Conservation (phyloP, 2,329 filamentous ascomycete genomes). For the Claviceps sorghi region DNA sequence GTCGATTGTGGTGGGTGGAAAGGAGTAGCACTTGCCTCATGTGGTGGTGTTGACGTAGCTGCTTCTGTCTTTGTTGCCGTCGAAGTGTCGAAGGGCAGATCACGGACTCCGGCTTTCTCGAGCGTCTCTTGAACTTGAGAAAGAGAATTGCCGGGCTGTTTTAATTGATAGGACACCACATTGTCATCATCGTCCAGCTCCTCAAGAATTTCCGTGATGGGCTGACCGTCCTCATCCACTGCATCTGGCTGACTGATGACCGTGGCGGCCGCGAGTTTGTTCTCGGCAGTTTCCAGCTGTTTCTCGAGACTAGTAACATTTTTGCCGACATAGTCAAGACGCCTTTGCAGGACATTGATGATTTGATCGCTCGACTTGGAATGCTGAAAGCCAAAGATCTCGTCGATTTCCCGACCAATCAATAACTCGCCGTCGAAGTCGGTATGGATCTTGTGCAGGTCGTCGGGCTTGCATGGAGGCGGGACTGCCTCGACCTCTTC, state of each 20-base stretch:
- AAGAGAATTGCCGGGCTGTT: conserved; percentile 52
- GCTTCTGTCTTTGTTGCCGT: conserved; percentile 2
- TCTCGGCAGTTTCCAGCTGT: conserved; percentile 53
- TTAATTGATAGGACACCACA: conserved; percentile 53
- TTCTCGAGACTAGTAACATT: conserved; percentile 65
- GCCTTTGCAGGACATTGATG: conserved; percentile 47
- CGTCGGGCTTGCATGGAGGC: conserved; percentile 27
- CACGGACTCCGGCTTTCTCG: conserved; percentile 58
- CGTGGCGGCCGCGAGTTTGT: conserved; percentile 51
- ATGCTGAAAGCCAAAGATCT: conserved; percentile 24
- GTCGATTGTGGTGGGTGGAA: neutral
- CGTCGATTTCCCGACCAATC: conserved; percentile 39
- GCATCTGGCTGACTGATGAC: conserved; percentile 45
- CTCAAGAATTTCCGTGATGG: conserved; percentile 83
- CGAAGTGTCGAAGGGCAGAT: conserved; percentile 15
- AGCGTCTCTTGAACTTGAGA: conserved; percentile 57
- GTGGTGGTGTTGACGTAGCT: neutral
- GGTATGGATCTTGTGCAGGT: conserved; percentile 42
- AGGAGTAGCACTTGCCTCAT: neutral
- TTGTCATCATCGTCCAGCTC: conserved; percentile 85
- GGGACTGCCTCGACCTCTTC: conserved; percentile 56
- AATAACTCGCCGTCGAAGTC: conserved; percentile 50
- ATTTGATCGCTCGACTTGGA: conserved; percentile 28
- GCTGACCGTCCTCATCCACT: conserved; percentile 53
- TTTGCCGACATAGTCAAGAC: conserved; percentile 78